These are phyloP conservation scores for Trichoderma cornu-damae DNA, from an alignment of 2,329 filamentous ascomycete species.

Conservation along the genomic window DNA sequence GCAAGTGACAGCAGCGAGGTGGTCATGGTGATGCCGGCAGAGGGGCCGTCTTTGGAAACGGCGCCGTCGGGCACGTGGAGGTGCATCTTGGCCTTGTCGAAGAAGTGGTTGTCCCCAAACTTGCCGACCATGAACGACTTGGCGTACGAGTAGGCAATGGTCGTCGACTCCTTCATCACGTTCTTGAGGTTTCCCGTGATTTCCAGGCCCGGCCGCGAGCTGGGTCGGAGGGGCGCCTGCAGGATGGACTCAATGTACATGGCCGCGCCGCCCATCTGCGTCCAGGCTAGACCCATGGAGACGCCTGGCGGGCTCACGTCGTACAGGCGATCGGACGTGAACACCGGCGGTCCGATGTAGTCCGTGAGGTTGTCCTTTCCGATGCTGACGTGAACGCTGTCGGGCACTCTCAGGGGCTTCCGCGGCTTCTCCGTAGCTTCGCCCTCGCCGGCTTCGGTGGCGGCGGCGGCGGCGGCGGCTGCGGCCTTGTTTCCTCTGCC, in stretches of 20 bases:
- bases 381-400: constrained; percentile 79
- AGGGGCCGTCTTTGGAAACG: constrained; percentile 89
- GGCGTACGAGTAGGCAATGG: constrained; percentile 92
- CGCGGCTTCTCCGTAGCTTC: constrained; percentile 62
- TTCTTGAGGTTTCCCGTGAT: constrained; percentile 92
- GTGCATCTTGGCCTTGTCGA: constrained; percentile 91
- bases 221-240: constrained; percentile 69
- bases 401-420: constrained; percentile 74
- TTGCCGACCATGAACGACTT: constrained; percentile 81
- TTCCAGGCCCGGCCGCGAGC: constrained; percentile 73
- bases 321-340: constrained; percentile 92
- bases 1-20: constrained; percentile 83
- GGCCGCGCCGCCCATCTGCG: constrained; percentile 90
- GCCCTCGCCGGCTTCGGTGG: constrained; percentile 33
- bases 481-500: constrained; percentile 25
- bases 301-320: constrained; percentile 90
- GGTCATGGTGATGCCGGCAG: constrained; percentile 97
- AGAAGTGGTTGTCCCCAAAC: constrained; percentile 89
- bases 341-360: constrained; percentile 92
- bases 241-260: constrained; percentile 97
- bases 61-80: constrained; percentile 95
- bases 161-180: constrained; percentile 97
- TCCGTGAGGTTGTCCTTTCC: constrained; percentile 88
- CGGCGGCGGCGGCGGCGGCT: constrained; percentile 31
- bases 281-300: constrained; percentile 97